A percentile compares a stretch with the other conserved stretches of the same genome.
Conservation (phyloP, 192 early-diverging fungal species). For the Linnemannia elongata region DNA sequence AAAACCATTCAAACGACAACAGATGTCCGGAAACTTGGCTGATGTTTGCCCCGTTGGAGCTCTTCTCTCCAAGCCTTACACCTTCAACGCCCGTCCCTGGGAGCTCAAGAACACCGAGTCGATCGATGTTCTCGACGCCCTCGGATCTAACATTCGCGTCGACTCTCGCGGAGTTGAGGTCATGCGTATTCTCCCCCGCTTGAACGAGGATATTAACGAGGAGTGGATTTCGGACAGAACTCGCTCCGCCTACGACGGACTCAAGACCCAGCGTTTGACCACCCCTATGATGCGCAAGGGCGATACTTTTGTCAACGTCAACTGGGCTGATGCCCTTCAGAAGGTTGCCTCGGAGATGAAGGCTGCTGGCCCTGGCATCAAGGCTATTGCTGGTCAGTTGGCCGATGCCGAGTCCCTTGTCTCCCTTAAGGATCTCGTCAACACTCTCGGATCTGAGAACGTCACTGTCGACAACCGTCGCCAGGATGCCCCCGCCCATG, state of each 20-base stretch:
- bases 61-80: conserved; percentile 96
- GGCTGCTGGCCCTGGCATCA: conserved; percentile 74
- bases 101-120: conserved; percentile 96
- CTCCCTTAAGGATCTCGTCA: conserved; percentile 95
- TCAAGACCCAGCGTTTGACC: conserved; percentile 96
- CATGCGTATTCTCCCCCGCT: conserved; percentile 94
- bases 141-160: conserved; percentile 96
- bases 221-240: conserved; percentile 99
- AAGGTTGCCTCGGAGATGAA: conserved; percentile 77
- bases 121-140: conserved; percentile 94
- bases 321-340: conserved; percentile 90
- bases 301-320: conserved; percentile 83
- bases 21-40: conserved; percentile 96
- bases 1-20: background rate
- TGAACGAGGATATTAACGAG: conserved; percentile 98
- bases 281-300: conserved; percentile 89
- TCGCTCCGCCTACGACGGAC: conserved; percentile 93
- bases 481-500: conserved; percentile 63
- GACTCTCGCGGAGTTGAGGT: conserved; percentile 97
- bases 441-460: conserved; percentile 88
- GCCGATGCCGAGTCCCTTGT: conserved; percentile 96
- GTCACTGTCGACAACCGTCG: conserved; percentile 79
- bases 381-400: conserved; percentile 91
- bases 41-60: conserved; percentile 99
- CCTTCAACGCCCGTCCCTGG: conserved; percentile 95